Evolutionary conservation across 306 rosid species (phyloP).

Genomic region (Citrullus amarus): DNA sequence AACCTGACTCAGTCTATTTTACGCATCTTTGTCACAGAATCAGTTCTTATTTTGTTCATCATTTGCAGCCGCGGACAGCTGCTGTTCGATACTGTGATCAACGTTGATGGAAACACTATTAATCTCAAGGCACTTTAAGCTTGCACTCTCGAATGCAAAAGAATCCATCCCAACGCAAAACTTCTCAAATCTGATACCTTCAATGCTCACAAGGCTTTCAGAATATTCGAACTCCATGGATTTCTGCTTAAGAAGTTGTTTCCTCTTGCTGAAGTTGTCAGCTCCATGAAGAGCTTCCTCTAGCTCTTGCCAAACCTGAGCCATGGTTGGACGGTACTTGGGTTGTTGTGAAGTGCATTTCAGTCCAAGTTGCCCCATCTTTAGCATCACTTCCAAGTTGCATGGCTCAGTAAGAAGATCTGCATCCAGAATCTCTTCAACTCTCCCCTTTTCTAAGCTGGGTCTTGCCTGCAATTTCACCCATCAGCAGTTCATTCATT

Average conservation of each 20-base stretch:
- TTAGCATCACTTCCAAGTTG: slow-evolving; percentile 51
- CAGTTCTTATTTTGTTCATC: slow-evolving; percentile 1
- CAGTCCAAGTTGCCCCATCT: slow-evolving; percentile 62
- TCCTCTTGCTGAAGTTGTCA: slow-evolving; percentile 28
- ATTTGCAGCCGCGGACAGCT: not conserved
- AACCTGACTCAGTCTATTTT: not conserved
- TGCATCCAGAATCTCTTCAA: slow-evolving; percentile 68
- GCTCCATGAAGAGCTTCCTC: slow-evolving; percentile 36
- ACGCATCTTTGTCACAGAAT: not conserved
- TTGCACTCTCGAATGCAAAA: slow-evolving; percentile 39
- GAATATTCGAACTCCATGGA: slow-evolving; percentile 31
- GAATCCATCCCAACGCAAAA: slow-evolving; percentile 53
- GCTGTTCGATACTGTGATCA: slow-evolving; percentile 4
- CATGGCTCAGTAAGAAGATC: slow-evolving; percentile 50
- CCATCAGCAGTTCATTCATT: not conserved
- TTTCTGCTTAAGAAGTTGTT: slow-evolving; percentile 1
- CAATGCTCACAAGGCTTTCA: slow-evolving; percentile 50
- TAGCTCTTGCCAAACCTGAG: slow-evolving; percentile 49
- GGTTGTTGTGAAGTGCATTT: slow-evolving; percentile 54
- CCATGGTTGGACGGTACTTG: slow-evolving; percentile 68
- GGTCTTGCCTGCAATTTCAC: slow-evolving; percentile 53
- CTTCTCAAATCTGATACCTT: slow-evolving; percentile 47
- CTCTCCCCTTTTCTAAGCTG: slow-evolving; percentile 42
- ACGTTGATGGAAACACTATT: slow-evolving; percentile 34
- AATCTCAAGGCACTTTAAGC: slow-evolving; percentile 51